Evolutionary conservation across 192 early-diverging fungal genomes (phyloP), one percentile per base, ranked within the genome.

Genomic region (Rhizophagus prolifer): DNA sequence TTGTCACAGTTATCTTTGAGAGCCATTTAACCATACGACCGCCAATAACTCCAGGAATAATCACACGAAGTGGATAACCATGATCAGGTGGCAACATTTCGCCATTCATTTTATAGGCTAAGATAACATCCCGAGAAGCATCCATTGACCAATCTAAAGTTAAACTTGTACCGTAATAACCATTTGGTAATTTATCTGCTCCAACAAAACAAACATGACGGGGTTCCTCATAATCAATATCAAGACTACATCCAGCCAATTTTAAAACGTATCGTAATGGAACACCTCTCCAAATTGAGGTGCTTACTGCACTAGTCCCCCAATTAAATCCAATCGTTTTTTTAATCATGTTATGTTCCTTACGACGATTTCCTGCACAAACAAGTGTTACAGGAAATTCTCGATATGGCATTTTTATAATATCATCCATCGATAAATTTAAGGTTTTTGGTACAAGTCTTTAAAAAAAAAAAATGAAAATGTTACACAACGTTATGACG

Each of bases 21-120:
- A 96, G 81, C 93, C 93, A 96, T 74, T 97, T 97, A 79, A 96
- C 92, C 76, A 84, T 91, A 44, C 96, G 88, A 2, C 94, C 96
- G 14, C 95, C 96, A 50, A 97, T 95, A 72, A 89, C 85, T 3
- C 96, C 96, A 25, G 95, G 95, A 4, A 96, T 91, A 50, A 97
- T 89, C 16, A 92, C 87, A 14, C 96, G 93, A 9, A 95, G 74
- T 6, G 96, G 96, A 74, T 84, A 93, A 7, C 96, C 95, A 82
- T 97, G 96, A 82, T 96, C 94, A 50, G 91, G 91, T 2, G 90
- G 66, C 30, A 96, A 83, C 60, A 75, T 63, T 67, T 84, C 71
- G 25, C 93, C 94, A 79, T 96, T 96, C 93, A 94, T 92, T 78
- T 86, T 85, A 26, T 91, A 93, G 23, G 95, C 95, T 12, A 96